phyloP scores from a whole-genome alignment of 441 rosid species.

The Dalechampia spathulata region DNA sequence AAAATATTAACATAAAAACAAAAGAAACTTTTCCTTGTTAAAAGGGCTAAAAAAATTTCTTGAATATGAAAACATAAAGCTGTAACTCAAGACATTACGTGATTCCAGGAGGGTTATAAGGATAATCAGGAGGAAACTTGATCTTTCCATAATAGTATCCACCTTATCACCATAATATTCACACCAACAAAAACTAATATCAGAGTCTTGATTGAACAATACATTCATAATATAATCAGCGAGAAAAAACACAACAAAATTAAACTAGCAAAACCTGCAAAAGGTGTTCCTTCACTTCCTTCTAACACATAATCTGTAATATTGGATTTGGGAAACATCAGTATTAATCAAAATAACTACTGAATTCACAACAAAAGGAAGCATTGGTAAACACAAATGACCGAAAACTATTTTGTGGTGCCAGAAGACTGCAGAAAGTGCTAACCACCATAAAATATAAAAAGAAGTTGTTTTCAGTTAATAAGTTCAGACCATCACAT shows the following conservation, averaged over 20 bases:
- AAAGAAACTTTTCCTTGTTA: neutral
- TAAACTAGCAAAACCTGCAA: constrained; percentile 57
- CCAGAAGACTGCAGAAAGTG: neutral
- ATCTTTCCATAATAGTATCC: constrained; percentile 95
- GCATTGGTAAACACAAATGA: neutral
- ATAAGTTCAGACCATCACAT: neutral
- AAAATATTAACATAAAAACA: constrained; percentile 1
- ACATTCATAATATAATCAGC: neutral
- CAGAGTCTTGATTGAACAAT: constrained; percentile 15
- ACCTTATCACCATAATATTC: constrained; percentile 30
- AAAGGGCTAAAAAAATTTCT: constrained; percentile 1
- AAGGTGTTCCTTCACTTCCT: constrained; percentile 95
- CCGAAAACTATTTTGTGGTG: neutral
- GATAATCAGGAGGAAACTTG: constrained; percentile 96
- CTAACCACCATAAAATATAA: too few species aligned
- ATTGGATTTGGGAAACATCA: constrained; percentile 12
- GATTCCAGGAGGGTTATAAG: constrained; percentile 97
- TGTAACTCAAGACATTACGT: constrained; percentile 41
- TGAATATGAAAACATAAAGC: neutral
- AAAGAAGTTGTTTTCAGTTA: too few species aligned
- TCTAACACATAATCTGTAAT: constrained; percentile 90
- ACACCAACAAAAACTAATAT: constrained; percentile 9
- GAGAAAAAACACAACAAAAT: neutral
- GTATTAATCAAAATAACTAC: neutral
- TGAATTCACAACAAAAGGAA: neutral